Conservation (phyloP, 768 basidiomycete genomes). For the Rhodotorula sphaerocarpa region DNA sequence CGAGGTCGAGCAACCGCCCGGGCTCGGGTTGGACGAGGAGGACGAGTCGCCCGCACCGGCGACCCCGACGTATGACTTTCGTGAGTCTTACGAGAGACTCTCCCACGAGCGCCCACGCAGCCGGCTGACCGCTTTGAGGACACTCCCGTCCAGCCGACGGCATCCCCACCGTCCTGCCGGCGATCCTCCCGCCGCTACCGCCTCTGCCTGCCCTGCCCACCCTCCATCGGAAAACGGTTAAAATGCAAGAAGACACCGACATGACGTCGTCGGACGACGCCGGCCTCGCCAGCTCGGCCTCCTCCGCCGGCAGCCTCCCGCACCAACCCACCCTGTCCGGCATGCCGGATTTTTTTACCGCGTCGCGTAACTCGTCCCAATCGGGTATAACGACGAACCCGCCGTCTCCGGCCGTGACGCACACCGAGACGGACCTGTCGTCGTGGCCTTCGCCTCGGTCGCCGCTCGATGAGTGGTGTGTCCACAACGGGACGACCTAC, state of each 20-base stretch:
- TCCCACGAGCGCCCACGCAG: not conserved
- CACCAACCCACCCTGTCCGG: not conserved
- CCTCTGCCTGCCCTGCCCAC: not conserved
- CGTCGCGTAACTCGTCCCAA: not conserved
- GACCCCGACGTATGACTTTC: not conserved
- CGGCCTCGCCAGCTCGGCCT: not conserved
- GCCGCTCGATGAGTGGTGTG: not conserved
- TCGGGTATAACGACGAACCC: not conserved
- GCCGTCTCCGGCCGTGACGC: not conserved
- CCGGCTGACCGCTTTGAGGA: not conserved
- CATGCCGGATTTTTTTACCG: not conserved
- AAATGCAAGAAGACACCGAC: not conserved
- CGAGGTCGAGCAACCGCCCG: too few relatives aligned
- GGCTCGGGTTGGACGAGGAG: not conserved
- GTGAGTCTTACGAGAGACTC: not conserved
- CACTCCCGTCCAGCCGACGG: too few relatives aligned
- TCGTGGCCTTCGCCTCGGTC: conserved; percentile 4
- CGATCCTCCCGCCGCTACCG: not conserved
- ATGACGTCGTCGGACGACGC: not conserved
- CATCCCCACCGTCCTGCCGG: not conserved
- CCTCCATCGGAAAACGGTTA: not conserved
- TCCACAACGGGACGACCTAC: not conserved
- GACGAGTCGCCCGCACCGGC: too few relatives aligned
- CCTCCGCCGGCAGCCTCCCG: not conserved
- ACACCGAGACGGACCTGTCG: not conserved